Evolutionary conservation across 2,329 filamentous ascomycete genomes (phyloP).

Genomic region (Massarina eburnea): DNA sequence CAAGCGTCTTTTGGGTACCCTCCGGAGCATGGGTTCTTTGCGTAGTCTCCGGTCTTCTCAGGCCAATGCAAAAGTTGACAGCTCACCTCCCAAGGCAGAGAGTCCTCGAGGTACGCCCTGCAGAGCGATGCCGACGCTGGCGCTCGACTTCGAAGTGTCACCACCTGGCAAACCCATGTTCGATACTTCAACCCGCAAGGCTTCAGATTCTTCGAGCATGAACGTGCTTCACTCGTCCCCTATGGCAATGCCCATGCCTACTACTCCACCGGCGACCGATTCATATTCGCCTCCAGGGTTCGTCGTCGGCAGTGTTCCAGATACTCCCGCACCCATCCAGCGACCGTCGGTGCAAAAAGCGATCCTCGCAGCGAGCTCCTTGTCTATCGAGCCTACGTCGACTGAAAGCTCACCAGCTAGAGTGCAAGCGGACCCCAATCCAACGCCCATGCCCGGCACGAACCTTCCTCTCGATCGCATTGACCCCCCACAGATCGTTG

Average conservation of each 20-base stretch:
- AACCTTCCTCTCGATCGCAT: conserved; percentile 21
- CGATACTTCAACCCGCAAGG: conserved; percentile 15
- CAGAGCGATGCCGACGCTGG: conserved; percentile 21
- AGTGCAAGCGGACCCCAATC: conserved; percentile 7
- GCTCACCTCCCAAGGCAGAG: conserved; percentile 7
- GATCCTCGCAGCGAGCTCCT: neutral
- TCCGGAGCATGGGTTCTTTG: conserved; percentile 31
- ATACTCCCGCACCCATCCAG: conserved; percentile 32
- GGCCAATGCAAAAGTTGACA: conserved; percentile 17
- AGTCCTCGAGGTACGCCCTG: conserved; percentile 16
- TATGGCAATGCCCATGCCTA: conserved; percentile 22
- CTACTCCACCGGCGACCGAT: no score
- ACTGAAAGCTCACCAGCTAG: neutral
- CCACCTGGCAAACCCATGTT: conserved; percentile 28
- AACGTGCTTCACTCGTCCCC: conserved; percentile 31
- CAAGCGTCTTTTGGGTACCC: conserved; percentile 27
- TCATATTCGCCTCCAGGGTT: conserved; percentile 10
- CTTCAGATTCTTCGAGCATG: conserved; percentile 17
- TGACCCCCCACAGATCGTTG: conserved; percentile 9
- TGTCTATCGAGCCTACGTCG: neutral
- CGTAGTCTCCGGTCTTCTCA: conserved; percentile 24
- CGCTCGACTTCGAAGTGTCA: conserved; percentile 29
- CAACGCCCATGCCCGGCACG: conserved; percentile 28
- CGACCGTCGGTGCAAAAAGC: conserved; percentile 20
- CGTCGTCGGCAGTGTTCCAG: conserved; percentile 27